A percentile compares a stretch with the other conserved stretches of the same genome.
Evolutionary conservation across 2,329 filamentous ascomycete species (phyloP).

Genomic region (Aspergillus novofumigatus): DNA sequence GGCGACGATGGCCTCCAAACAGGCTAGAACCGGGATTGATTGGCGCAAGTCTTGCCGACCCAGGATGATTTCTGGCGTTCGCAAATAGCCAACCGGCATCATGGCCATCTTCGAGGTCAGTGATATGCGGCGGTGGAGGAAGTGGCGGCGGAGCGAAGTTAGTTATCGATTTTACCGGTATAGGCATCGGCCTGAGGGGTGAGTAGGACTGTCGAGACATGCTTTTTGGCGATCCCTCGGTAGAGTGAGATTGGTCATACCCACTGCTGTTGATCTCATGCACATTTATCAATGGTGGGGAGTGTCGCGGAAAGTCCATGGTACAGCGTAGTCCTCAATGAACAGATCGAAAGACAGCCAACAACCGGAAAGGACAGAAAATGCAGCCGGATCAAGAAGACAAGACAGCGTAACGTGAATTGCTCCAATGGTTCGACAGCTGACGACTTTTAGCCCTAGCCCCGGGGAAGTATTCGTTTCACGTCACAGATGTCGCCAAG

Average conservation of each 20-base stretch:
- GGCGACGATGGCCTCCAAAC: conserved; percentile 41
- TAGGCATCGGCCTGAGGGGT: conserved; percentile 57
- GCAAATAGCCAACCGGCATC: conserved; percentile 63
- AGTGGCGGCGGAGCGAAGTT: conserved; percentile 56
- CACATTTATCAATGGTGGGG: conserved; percentile 41
- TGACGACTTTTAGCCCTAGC: background rate
- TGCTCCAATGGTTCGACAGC: background rate
- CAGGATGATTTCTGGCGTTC: conserved; percentile 49
- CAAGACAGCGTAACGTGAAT: background rate
- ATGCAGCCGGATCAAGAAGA: background rate
- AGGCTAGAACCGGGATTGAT: conserved; percentile 50
- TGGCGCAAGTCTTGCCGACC: conserved; percentile 45
- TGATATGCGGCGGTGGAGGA: conserved; percentile 61
- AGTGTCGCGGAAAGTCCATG: conserved; percentile 44
- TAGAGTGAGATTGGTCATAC: conserved; percentile 29
- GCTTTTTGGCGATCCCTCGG: conserved; percentile 35
- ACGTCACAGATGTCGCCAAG: background rate
- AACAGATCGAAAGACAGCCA: background rate
- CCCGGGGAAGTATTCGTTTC: background rate
- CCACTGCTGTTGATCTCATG: conserved; percentile 34
- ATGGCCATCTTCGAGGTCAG: conserved; percentile 52
- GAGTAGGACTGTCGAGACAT: conserved; percentile 40
- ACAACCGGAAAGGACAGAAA: background rate
- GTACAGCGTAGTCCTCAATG: conserved; percentile 22
- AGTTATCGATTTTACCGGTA: conserved; percentile 52